Evolutionary conservation across 495 filamentous ascomycete genomes (phyloP), one percentile per base, ranked within the genome.

Genomic region (Hypomontagnella submonticulosa): DNA sequence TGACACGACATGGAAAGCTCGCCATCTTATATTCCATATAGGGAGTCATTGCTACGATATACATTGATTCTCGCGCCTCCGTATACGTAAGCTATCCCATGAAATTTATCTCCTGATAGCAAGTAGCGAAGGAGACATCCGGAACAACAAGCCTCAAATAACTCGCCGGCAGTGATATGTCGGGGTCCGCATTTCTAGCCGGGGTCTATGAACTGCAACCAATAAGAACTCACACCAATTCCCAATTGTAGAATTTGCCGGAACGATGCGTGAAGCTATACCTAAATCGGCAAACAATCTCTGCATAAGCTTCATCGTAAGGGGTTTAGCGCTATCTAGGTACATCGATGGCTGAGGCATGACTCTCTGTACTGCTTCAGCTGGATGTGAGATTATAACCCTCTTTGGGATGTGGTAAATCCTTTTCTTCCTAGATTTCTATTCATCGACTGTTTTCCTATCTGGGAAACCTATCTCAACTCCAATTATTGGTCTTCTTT

Each of bases 231-330:
- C 0, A 4, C 12, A 4, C 10, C 15, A 5, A 4, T 54, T 37
- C 48, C 49, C 4, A 49, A 54, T 49, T 27, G 27, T 9, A 48
- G 42, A 48, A 58, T 64, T 8, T 41, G 15, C 18, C 47, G 4
- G 32, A 11, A 3, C 16, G 11, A 37, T 13, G n/a, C n/a, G 16
- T 53, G 23, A 54, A 16, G 32, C 62, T 54, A 59, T 65, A 32
- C 62, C 62, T 10, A 49, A 54, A 54, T 47, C 1, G 62, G 62
- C 1, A 65, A 42, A 54, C 55, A 59, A 65, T 65, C 48, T 65
- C 48, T 27, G 34, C 13, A 36, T 53, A 20, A 46, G 59, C 59
- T 62, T 48, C 10, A 13, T 13, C 41, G 18, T 19, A 47, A 41
- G 18, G 19, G 27, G 54, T 30, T 37, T 58, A 59, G 48, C 23